A percentile compares a stretch with the other conserved stretches of the same genome.
Evolutionary conservation across 495 filamentous ascomycete species (phyloP).

Genomic region (Aspergillus sclerotioniger): DNA sequence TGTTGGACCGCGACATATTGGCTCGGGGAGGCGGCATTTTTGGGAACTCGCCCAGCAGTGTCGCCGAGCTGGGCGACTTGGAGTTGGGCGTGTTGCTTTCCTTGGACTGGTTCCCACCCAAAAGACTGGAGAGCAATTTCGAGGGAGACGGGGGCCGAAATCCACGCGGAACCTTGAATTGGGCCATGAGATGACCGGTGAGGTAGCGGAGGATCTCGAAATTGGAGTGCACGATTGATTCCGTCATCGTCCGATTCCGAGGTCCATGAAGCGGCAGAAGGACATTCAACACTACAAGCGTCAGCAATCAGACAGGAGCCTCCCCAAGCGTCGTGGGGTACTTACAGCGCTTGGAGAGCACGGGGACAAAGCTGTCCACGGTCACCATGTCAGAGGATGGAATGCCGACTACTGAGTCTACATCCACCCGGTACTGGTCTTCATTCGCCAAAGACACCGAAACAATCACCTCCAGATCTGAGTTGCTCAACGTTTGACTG

Average conservation of each 20-base stretch:
- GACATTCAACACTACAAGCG: conserved; percentile 55
- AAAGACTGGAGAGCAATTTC: conserved; percentile 82
- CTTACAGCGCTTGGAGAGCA: conserved; percentile 67
- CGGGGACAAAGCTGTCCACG: conserved; percentile 63
- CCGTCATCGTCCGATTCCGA: conserved; percentile 64
- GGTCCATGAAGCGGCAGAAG: conserved; percentile 67
- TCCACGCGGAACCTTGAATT: conserved; percentile 51
- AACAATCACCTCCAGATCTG: conserved; percentile 39
- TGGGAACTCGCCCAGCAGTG: conserved; percentile 38
- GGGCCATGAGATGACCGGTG: conserved; percentile 56
- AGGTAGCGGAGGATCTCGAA: conserved; percentile 73
- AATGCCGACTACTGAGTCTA: conserved; percentile 59
- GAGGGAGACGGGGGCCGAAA: conserved; percentile 81
- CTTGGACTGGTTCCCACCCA: conserved; percentile 53
- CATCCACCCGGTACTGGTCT: conserved; percentile 58
- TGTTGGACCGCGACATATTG: conserved; percentile 39
- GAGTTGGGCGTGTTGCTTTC: conserved; percentile 30
- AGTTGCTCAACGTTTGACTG: conserved; percentile 28
- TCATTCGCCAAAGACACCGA: conserved; percentile 31
- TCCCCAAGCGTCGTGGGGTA: conserved; percentile 3
- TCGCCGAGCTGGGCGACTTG: conserved; percentile 39
- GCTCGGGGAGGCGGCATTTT: conserved; percentile 38
- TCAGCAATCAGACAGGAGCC: conserved; percentile 6
- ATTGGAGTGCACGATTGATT: conserved; percentile 46
- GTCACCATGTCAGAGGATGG: conserved; percentile 66